A percentile compares a stretch with the other conserved stretches of the same genome.
Conservation (phyloP, 2,329 filamentous ascomycete genomes). For the Fusarium sp. region DNA sequence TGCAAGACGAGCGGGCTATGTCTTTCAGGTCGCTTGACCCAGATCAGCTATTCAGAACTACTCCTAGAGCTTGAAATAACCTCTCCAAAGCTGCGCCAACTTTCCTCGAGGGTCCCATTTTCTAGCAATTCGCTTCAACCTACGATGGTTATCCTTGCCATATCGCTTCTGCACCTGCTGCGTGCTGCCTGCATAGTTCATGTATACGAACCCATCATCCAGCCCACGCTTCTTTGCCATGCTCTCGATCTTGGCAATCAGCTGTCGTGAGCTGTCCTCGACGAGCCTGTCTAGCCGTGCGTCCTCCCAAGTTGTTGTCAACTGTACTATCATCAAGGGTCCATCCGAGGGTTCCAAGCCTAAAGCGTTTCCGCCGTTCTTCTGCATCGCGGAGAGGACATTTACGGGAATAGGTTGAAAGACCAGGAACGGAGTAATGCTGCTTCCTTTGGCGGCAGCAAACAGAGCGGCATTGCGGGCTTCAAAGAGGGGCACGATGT, state of each 20-base stretch:
- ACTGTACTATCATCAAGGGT: slow-evolving; percentile 12
- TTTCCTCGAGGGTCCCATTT: slow-evolving; percentile 15
- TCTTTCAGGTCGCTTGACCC: neutral
- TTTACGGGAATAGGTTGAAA: slow-evolving; percentile 50
- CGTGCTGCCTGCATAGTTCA: slow-evolving; percentile 23
- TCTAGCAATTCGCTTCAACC: slow-evolving; percentile 9
- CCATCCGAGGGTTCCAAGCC: slow-evolving; percentile 5
- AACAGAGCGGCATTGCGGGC: slow-evolving; percentile 24
- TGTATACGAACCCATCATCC: slow-evolving; percentile 13
- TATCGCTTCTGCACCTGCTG: slow-evolving; percentile 20
- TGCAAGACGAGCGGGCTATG: neutral
- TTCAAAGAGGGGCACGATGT: slow-evolving; percentile 43
- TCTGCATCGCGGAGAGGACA: slow-evolving; percentile 14
- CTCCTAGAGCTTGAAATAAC: slow-evolving; percentile 14
- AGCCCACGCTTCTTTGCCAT: slow-evolving; percentile 13
- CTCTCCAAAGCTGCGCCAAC: slow-evolving; percentile 9
- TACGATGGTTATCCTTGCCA: slow-evolving; percentile 6
- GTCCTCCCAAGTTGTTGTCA: slow-evolving; percentile 15
- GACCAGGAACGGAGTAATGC: slow-evolving; percentile 37
- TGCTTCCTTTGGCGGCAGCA: slow-evolving; percentile 11
- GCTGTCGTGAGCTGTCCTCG: slow-evolving; percentile 2
- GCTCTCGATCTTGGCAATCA: neutral
- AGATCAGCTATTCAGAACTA: slow-evolving; percentile 35
- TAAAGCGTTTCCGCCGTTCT: slow-evolving; percentile 13
- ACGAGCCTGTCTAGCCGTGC: neutral